Conservation (phyloP, 768 basidiomycete genomes). For the Artomyces pyxidatus region DNA sequence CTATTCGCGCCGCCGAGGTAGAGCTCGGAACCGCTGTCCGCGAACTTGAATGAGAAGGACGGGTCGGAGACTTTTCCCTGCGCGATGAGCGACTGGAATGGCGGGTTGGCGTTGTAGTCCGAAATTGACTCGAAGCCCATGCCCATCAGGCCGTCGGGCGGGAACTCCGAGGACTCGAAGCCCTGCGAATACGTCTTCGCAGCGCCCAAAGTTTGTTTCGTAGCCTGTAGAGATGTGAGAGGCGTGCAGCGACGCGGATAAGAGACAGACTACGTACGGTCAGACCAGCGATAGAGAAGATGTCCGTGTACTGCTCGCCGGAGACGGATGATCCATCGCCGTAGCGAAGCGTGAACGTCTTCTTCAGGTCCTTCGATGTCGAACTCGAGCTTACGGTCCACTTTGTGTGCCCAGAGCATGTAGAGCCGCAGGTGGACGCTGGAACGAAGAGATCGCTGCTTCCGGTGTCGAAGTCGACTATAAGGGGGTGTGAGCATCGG, state of each 20-base stretch:
- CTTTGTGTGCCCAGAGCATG: background rate
- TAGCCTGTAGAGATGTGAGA: no score
- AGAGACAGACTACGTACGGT: background rate
- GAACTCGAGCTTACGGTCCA: background rate
- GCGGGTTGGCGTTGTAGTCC: background rate
- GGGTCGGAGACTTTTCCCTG: background rate
- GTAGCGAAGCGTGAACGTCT: background rate
- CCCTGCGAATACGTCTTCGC: background rate
- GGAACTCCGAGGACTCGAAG: background rate
- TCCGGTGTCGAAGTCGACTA: conserved; percentile 1
- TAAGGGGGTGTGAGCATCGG: no score
- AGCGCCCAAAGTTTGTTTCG: background rate
- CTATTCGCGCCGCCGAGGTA: conserved; percentile 10
- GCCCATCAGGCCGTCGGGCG: background rate
- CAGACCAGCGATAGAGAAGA: background rate
- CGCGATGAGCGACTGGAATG: background rate
- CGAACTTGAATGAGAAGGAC: background rate
- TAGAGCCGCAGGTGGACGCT: background rate
- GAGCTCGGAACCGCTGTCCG: conserved; percentile 2
- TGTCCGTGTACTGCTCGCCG: background rate
- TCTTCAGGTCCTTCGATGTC: background rate
- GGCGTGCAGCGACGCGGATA: no score
- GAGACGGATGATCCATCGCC: background rate
- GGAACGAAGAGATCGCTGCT: background rate
- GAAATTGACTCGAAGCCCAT: background rate